Evolutionary conservation across 257 asterid genomes (phyloP).

Genomic region (Solanum neorickii): DNA sequence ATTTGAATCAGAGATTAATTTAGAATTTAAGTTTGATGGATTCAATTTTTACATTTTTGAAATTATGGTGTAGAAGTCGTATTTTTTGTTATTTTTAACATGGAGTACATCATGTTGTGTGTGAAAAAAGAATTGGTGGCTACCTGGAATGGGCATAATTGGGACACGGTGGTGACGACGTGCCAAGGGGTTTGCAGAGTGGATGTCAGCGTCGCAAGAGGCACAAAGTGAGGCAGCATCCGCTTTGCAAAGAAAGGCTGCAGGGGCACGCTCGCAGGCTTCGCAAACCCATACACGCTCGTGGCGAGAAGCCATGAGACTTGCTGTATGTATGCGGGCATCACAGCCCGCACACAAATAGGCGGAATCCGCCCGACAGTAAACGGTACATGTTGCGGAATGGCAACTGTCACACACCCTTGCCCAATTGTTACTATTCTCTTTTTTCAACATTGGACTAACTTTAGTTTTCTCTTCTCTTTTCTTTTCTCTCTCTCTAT

Average conservation of each 20-base stretch:
- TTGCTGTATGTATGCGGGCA: slow-evolving; percentile 34
- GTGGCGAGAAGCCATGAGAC: slow-evolving; percentile 20
- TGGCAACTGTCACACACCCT: slow-evolving; percentile 48
- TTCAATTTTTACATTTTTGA: neutral
- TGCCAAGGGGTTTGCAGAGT: slow-evolving; percentile 76
- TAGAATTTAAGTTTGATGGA: neutral
- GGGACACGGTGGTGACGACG: slow-evolving; percentile 89
- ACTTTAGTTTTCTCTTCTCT: neutral
- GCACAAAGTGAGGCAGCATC: slow-evolving; percentile 75
- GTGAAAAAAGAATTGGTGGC: neutral
- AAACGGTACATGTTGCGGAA: slow-evolving; percentile 34
- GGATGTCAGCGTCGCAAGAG: slow-evolving; percentile 63
- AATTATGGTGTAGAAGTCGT: neutral
- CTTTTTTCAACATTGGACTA: slow-evolving; percentile 22
- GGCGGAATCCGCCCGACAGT: slow-evolving; percentile 50
- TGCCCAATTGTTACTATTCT: slow-evolving; percentile 22
- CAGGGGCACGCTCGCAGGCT: slow-evolving; percentile 57
- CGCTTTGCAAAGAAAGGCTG: slow-evolving; percentile 64
- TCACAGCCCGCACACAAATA: slow-evolving; percentile 52
- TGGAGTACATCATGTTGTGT: neutral
- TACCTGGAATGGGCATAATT: slow-evolving; percentile 19
- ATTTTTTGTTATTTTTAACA: neutral
- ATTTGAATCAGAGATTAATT: neutral
- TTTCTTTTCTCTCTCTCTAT: neutral
- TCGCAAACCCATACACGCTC: slow-evolving; percentile 52